Conservation (phyloP, 129 eudicot genomes). For the Flaveria ramosissima region DNA sequence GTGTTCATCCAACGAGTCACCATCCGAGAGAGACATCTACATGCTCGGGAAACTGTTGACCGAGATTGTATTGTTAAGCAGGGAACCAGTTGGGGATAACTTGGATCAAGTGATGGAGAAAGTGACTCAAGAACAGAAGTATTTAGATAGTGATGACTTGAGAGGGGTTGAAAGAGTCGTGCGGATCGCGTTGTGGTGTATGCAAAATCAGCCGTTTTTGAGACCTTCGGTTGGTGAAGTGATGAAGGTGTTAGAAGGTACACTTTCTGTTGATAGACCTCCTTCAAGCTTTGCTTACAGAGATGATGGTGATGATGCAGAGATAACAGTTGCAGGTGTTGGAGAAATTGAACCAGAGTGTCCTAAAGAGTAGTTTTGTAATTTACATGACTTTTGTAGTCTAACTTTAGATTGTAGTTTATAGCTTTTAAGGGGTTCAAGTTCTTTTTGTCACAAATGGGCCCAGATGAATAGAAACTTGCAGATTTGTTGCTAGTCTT, state of each 20-base stretch:
- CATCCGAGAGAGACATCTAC: constrained; percentile 64
- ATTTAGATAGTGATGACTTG: constrained; percentile 38
- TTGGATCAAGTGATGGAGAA: constrained; percentile 44
- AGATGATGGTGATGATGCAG: constrained; percentile 23
- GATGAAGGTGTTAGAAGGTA: constrained; percentile 74
- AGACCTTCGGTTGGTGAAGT: constrained; percentile 84
- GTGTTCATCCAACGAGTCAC: constrained; percentile 48
- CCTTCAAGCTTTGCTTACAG: constrained; percentile 49
- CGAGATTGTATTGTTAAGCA: constrained; percentile 55
- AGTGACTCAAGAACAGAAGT: constrained; percentile 38
- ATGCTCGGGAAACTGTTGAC: constrained; percentile 63
- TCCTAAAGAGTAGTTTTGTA: constrained; percentile 33
- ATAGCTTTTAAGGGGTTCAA: constrained; percentile 29
- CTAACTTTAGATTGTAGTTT: constrained; percentile 39
- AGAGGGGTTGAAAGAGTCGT: constrained; percentile 59
- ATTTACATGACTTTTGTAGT: constrained; percentile 14
- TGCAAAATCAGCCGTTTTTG: constrained; percentile 68
- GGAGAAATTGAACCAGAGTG: constrained; percentile 46
- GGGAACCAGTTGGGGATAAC: constrained; percentile 32
- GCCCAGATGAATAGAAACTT: constrained; percentile 22
- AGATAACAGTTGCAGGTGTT: constrained; percentile 20
- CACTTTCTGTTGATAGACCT: constrained; percentile 80
- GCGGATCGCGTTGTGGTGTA: constrained; percentile 78
- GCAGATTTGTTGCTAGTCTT: constrained; percentile 6
- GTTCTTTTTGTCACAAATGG: constrained; percentile 19